phyloP scores from a whole-genome alignment of 176 grass and related monocot genomes.

The Microstegium vimineum region DNA sequence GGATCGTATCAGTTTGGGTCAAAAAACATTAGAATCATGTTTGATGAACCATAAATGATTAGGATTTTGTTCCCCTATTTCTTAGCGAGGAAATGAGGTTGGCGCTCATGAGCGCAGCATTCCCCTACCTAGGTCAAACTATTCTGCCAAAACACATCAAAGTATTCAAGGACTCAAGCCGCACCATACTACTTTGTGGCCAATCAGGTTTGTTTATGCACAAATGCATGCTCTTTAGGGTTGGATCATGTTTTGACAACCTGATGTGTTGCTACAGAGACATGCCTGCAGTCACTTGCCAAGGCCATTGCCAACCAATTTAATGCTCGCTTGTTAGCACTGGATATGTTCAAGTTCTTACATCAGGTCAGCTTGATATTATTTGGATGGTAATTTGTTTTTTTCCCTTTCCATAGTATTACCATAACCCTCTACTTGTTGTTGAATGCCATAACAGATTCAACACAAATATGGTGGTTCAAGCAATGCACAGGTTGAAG shows the following conservation, averaged over 20 bases:
- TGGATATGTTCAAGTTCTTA: constrained; percentile 65
- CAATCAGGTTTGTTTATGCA: constrained; percentile 45
- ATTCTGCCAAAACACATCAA: constrained; percentile 51
- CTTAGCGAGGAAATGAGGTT: constrained; percentile 56
- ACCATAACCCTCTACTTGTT: constrained; percentile 7
- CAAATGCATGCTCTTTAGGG: neutral
- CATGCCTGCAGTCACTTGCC: constrained; percentile 57
- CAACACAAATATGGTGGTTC: constrained; percentile 61
- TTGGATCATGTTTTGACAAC: neutral
- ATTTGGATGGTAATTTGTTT: neutral
- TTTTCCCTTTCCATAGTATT: neutral
- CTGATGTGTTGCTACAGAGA: constrained; percentile 32
- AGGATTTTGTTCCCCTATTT: constrained; percentile 10
- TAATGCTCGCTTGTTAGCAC: constrained; percentile 49
- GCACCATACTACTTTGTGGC: constrained; percentile 81
- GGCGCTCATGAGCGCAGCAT: constrained; percentile 67
- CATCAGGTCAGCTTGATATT: constrained; percentile 27
- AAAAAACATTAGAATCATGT: neutral
- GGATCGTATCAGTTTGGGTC: neutral
- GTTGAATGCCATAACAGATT: constrained; percentile 45
- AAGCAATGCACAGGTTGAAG: constrained; percentile 45
- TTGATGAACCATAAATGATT: constrained; percentile 16
- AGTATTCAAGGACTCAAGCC: constrained; percentile 55
- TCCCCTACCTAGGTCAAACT: constrained; percentile 50
- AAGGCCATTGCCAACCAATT: constrained; percentile 77